Conservation (phyloP, 1,284 basidiomycete genomes). For the Ustilago esculenta region DNA sequence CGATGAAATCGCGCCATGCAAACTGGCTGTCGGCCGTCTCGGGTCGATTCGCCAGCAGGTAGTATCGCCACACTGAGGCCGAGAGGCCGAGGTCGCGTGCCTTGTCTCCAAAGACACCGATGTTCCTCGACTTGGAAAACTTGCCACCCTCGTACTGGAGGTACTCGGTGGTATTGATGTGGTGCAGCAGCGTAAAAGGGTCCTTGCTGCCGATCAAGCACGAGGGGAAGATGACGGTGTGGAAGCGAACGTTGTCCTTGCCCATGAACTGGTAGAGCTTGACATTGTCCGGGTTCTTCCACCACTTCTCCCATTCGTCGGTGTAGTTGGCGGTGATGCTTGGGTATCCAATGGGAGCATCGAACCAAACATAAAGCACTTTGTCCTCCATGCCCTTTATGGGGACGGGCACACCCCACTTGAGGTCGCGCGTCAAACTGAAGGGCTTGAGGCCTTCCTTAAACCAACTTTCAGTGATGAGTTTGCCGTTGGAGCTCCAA, state of each 20-base stretch:
- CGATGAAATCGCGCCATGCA: slow-evolving; percentile 94
- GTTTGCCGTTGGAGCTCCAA: slow-evolving; percentile 92
- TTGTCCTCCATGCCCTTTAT: slow-evolving; percentile 86
- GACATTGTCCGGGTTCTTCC: slow-evolving; percentile 92
- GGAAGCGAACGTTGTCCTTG: slow-evolving; percentile 86
- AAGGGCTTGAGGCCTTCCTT: slow-evolving; percentile 87
- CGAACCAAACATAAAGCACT: slow-evolving; percentile 95
- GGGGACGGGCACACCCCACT: slow-evolving; percentile 95
- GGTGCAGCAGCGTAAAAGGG: slow-evolving; percentile 92
- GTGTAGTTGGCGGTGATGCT: slow-evolving; percentile 98
- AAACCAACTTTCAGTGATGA: slow-evolving; percentile 90
- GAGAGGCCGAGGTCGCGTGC: slow-evolving; percentile 93
- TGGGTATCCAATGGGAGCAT: slow-evolving; percentile 95
- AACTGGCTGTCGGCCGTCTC: slow-evolving; percentile 96
- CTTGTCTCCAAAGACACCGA: slow-evolving; percentile 96
- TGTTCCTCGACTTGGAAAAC: slow-evolving; percentile 96
- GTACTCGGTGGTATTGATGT: slow-evolving; percentile 96
- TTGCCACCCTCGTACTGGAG: slow-evolving; percentile 99
- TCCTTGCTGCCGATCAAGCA: slow-evolving; percentile 89
- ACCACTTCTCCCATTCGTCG: slow-evolving; percentile 94
- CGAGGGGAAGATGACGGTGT: slow-evolving; percentile 94
- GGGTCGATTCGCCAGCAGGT: slow-evolving; percentile 89
- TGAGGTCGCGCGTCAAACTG: slow-evolving; percentile 91
- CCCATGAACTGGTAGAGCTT: slow-evolving; percentile 96
- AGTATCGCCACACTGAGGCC: slow-evolving; percentile 95